Conservation (phyloP, 192 early-diverging fungal genomes). For the Thoreauomyces humboldtii region DNA sequence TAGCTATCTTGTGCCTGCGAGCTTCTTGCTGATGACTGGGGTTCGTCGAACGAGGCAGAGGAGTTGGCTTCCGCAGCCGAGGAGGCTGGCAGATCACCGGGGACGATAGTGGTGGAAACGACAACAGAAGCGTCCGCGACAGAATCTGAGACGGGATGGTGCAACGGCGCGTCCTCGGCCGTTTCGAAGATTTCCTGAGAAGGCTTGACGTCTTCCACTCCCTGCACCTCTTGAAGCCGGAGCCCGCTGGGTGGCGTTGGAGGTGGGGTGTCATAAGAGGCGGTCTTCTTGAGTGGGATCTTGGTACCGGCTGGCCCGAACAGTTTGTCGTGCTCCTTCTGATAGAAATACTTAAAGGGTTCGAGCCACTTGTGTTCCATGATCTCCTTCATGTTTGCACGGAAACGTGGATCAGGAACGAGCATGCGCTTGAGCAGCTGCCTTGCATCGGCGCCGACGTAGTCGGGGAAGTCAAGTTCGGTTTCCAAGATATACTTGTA, state of each 20-base stretch:
- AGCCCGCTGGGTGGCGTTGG: conserved; percentile 9
- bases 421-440: conserved; percentile 49
- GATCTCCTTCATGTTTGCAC: conserved; percentile 54
- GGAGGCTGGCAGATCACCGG: no score
- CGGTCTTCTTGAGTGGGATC: background rate
- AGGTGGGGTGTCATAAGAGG: conserved; percentile 12
- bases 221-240: background rate
- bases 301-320: background rate
- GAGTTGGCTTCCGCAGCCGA: no score
- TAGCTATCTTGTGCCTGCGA: no score
- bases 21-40: no score
- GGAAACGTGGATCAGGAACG: conserved; percentile 48
- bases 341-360: conserved; percentile 34
- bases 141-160: no score
- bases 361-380: conserved; percentile 46
- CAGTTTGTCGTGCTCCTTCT: conserved; percentile 24
- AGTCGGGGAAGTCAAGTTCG: conserved; percentile 53
- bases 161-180: background rate
- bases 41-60: no score
- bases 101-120: no score
- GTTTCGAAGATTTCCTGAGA: background rate
- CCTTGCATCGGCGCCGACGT: conserved; percentile 44
- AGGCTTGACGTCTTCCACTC: background rate
- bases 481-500: conserved; percentile 63
- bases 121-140: no score